Evolutionary conservation across 2,329 filamentous ascomycete species (phyloP).

Genomic region (Aspergillus fructus): DNA sequence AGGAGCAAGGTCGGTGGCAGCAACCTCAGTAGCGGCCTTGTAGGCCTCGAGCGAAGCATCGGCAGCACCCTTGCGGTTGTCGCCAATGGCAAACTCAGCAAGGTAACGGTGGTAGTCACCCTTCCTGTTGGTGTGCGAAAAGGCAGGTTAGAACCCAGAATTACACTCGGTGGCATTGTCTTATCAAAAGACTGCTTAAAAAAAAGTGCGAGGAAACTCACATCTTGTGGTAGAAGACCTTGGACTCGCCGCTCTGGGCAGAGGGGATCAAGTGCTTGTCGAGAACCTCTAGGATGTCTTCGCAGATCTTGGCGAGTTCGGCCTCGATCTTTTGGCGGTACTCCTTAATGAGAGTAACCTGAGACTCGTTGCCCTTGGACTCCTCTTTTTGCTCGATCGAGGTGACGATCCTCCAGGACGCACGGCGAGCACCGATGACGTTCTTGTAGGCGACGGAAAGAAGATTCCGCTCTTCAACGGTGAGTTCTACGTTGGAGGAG

Average conservation of each 20-base stretch:
- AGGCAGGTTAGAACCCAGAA: constrained; percentile 15
- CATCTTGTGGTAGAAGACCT: constrained; percentile 99
- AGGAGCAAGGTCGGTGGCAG: constrained; percentile 82
- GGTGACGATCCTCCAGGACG: constrained; percentile 97
- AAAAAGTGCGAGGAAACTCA: constrained; percentile 43
- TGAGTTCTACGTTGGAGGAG: constrained; percentile 77
- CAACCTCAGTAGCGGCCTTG: constrained; percentile 90
- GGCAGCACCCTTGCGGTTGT: constrained; percentile 92
- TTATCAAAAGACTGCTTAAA: not conserved
- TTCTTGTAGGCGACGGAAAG: constrained; percentile 99
- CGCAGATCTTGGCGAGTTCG: constrained; percentile 95
- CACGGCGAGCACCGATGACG: constrained; percentile 93
- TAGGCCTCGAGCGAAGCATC: constrained; percentile 95
- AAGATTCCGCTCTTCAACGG: constrained; percentile 95
- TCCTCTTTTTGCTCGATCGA: constrained; percentile 99
- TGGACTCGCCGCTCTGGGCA: constrained; percentile 93
- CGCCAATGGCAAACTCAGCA: constrained; percentile 90
- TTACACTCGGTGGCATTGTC: constrained; percentile 13
- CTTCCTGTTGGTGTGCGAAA: constrained; percentile 65
- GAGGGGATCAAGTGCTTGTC: constrained; percentile 92
- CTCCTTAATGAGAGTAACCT: constrained; percentile 91
- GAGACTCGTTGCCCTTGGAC: constrained; percentile 92
- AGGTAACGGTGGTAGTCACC: constrained; percentile 99
- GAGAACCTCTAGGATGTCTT: constrained; percentile 93
- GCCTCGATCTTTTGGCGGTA: constrained; percentile 98